Base-by-base conservation (phyloP, 2,329 filamentous ascomycete genomes). In the Trichoderma polysporum region DNA sequence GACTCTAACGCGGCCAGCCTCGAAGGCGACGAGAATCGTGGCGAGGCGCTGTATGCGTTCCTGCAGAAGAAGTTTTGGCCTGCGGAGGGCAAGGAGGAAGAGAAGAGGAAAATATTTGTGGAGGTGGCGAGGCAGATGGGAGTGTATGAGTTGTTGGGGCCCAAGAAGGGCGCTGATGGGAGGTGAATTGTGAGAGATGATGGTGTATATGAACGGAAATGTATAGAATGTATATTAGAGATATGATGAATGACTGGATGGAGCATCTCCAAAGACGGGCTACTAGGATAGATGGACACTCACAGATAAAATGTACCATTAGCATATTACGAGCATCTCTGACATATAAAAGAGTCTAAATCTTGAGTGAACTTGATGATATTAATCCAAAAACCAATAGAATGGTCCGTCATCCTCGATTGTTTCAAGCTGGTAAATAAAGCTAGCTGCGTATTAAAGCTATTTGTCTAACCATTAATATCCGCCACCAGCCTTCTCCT, bases 101-200 rank as follows among this genome's bases (percentile, higher is more conserved):
- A 74, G 8, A 71, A 71, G 50, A 72, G 72, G 56, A 70, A 65
- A 22, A 67, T 74, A 19, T 72, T 80, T 35, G 70, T 74, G 25
- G 72, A 76, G 52, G 80, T 74, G 59, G 78, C 79, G n/a, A 70
- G 68, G 64, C 74, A 83, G 70, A 83, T 83, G 81, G 81, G 81
- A 52, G 78, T 81, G 69, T 77, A 78, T 61, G 75, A 81, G 31
- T 39, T 76, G 9, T 65, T 79, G 57, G 71, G 65, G 8, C 69
- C 69, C 25, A 71, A 49, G 58, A 66, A 54, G 56, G 64, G 35
- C 27, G 12, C 22, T 12, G 25, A 31, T 12, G 22, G 25, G 25
- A 56, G 39, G 29, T 56, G 59, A 33, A 37, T 10, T 29, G 37
- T n/a, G n/a, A n/a, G n/a, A n/a, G n/a, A n/a, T n/a, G n/a, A 27